A percentile compares a stretch with the other conserved stretches of the same genome.
Evolutionary conservation across 1,284 basidiomycete species (phyloP).

Genomic region (Pseudozyma tsukubaensis): DNA sequence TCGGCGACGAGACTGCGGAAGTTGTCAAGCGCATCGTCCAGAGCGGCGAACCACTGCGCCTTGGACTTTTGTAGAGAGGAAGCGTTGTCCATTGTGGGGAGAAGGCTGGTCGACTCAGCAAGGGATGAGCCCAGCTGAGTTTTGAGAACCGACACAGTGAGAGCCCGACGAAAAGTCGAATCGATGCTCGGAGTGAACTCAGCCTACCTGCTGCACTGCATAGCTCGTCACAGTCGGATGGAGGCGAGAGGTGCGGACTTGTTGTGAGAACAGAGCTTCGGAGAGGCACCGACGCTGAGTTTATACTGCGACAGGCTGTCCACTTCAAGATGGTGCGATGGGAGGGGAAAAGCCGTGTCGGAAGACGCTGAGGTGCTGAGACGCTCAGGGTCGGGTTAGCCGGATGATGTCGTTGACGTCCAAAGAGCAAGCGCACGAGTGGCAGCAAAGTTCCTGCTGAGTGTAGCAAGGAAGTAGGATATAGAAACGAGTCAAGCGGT

Average conservation of each 20-base stretch:
- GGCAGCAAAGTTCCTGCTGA: too few species aligned
- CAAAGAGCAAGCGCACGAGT: too few species aligned
- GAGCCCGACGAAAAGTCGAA: background rate
- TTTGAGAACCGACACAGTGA: background rate
- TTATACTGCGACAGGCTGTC: too few species aligned
- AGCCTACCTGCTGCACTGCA: background rate
- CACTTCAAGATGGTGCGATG: too few species aligned
- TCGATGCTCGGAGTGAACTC: background rate
- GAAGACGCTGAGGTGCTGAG: too few species aligned
- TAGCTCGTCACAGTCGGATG: background rate
- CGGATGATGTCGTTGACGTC: too few species aligned
- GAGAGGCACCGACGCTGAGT: too few species aligned
- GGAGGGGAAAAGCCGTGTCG: too few species aligned
- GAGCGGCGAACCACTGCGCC: constrained; percentile 54
- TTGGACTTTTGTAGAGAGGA: constrained; percentile 44
- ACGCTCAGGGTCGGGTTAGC: too few species aligned
- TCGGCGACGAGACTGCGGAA: constrained; percentile 53
- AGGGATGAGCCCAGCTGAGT: background rate
- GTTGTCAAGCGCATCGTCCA: constrained; percentile 48
- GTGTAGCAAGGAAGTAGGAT: too few species aligned
- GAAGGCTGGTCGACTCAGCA: background rate
- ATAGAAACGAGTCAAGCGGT: too few species aligned
- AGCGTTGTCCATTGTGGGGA: constrained; percentile 33
- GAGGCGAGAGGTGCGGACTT: background rate
- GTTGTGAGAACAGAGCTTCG: too few species aligned